Base-by-base conservation (phyloP, 2,329 filamentous ascomycete genomes). In the Fusarium nygamai region DNA sequence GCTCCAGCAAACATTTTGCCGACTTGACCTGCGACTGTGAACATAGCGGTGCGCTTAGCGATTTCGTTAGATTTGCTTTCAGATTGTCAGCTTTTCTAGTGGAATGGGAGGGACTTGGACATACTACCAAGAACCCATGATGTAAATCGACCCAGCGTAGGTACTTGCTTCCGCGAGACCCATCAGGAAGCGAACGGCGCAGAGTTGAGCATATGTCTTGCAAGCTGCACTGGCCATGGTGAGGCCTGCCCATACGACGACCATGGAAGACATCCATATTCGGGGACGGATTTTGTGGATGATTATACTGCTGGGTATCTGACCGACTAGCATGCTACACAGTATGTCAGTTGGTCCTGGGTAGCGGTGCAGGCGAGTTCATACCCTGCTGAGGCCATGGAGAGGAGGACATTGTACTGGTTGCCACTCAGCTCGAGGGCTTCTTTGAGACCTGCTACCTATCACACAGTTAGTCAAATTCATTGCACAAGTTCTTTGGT, bases 251-350 rank as follows among this genome's bases (percentile, higher is more conserved):
- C 91, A 92, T 51, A 87, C 71, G 19, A 90, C 64, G 82, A 91
- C 89, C 85, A 89, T 90, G 16, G 83, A 76, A 0, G 89, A 89
- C 73, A 90, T 89, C 83, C 89, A 92, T 70, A 88, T 83, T 11
- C 89, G 84, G 1, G 90, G 90, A 33, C 86, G 85, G 60, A 92
- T 78, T 71, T 91, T 89, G 76, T 91, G 88, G 10, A 92, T 84
- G 6, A 88, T 88, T 9, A 91, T 78, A 67, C 88, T 89, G 50
- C 85, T 87, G 0, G 89, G 89, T 38, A 91, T 82, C 73, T 92
- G 89, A 2, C 89, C 89, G 8, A 91, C 78, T 19, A 84, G 75
- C 71, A 84, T 83, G 5, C 79, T 78, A 1, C 2, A 43, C 1
- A 2, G 1, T 3, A 0, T 16, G n/a, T 39, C 17, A 61, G 46